Evolutionary conservation across 345 rosid genomes (phyloP).

Genomic region (Firmiana major): DNA sequence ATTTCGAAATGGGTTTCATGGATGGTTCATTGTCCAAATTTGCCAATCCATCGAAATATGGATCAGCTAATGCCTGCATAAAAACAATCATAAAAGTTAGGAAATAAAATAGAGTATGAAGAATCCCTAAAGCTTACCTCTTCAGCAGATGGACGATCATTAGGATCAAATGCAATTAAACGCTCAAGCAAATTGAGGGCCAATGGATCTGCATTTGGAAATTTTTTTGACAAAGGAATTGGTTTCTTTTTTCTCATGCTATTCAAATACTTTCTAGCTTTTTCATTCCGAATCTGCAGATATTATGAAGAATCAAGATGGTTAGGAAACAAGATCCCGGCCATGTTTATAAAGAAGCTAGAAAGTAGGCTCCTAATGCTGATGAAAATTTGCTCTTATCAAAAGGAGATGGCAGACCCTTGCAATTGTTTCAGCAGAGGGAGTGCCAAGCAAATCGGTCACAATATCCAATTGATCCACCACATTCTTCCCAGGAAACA

Average conservation of each 20-base stretch:
- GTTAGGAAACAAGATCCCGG: background rate
- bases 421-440: conserved; percentile 66
- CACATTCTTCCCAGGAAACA: conserved; percentile 97
- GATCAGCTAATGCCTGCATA: conserved; percentile 82
- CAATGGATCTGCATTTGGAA: conserved; percentile 63
- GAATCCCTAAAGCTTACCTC: conserved; percentile 46
- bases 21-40: conserved; percentile 70
- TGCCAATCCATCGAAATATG: conserved; percentile 78
- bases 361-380: conserved; percentile 7
- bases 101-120: background rate
- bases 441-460: conserved; percentile 97
- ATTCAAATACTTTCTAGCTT: conserved; percentile 83
- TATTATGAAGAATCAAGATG: conserved; percentile 24
- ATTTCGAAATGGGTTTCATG: conserved; percentile 74
- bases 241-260: conserved; percentile 72
- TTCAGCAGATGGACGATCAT: conserved; percentile 90
- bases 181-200: conserved; percentile 79
- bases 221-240: conserved; percentile 54
- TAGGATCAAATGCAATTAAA: conserved; percentile 91
- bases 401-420: conserved; percentile 51
- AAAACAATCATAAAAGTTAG: background rate
- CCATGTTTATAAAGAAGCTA: conserved; percentile 2
- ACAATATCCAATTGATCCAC: conserved; percentile 85
- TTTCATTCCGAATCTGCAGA: conserved; percentile 86
- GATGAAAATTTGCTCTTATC: conserved; percentile 22